These are phyloP conservation scores for Davidsoniella australis DNA, from an alignment of 2,329 filamentous ascomycete genomes.

Conservation along the genomic window DNA sequence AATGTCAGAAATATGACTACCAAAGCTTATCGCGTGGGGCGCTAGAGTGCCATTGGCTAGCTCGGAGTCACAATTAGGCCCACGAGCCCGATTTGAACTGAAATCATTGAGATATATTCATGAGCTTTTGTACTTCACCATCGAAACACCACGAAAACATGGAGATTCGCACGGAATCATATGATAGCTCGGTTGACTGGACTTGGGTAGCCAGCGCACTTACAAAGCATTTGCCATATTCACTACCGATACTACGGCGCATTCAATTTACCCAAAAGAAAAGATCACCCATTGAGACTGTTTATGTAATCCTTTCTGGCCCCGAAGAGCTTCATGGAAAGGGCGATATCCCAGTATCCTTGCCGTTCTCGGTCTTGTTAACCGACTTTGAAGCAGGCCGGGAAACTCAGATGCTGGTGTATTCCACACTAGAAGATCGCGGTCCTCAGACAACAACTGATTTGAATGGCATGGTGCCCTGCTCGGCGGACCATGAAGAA, in stretches of 20 bases:
- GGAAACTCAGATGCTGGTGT: conserved; percentile 50
- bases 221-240: conserved; percentile 33
- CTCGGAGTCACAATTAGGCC: too few species aligned
- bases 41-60: too few species aligned
- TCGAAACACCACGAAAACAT: not conserved
- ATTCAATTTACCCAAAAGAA: conserved; percentile 33
- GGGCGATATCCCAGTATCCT: not conserved
- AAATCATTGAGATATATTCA: too few species aligned
- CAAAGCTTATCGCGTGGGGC: too few species aligned
- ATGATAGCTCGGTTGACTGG: not conserved
- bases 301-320: conserved; percentile 22
- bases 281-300: not conserved
- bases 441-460: conserved; percentile 3
- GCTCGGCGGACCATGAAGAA: conserved; percentile 12
- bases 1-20: too few species aligned
- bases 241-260: conserved; percentile 44
- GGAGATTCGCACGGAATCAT: not conserved
- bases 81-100: too few species aligned
- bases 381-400: conserved; percentile 41
- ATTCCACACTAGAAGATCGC: conserved; percentile 31
- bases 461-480: not conserved
- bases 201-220: conserved; percentile 23
- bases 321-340: conserved; percentile 13
- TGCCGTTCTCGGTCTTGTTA: conserved; percentile 37
- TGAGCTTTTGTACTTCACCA: too few species aligned